Base-by-base conservation (phyloP, 2,329 filamentous ascomycete genomes). In the Diaporthe citri region DNA sequence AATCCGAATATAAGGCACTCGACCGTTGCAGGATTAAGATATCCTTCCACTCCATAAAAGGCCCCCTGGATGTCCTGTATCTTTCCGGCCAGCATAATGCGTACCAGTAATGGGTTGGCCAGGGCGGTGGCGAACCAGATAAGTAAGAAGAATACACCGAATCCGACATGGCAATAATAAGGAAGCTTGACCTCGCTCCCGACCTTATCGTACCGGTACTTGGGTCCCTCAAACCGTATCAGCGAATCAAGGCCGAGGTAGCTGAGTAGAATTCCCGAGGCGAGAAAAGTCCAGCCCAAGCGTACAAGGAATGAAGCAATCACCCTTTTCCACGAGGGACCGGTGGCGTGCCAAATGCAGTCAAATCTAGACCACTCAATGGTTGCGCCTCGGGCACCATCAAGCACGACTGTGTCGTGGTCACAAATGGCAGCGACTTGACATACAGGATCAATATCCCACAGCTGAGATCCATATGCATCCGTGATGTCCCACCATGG, bases 381-480 rank as follows among this genome's bases (percentile, higher is more conserved):
- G 9, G 78, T 79, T 9, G 82, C 78, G 3, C 81, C 82, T 62
- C 78, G 75, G 5, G 82, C 82, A 15, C 81, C 81, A 36, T 84
- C 82, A 4, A 83, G 76, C 25, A 84, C 77, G 67, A 84, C 79
- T 17, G 81, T 83, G 52, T 84, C 82, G 10, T 82, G 78, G 9
- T 82, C 80, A 20, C 80, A 78, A 46, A 84, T 81, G 17, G 77
- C 83, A 22, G 80, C 81, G 1, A 84, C 81, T 62, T 84, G 81
- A 8, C 77, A 80, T 43, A 79, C 77, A 6, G 83, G 82, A 52
- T 79, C 78, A 12, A 84, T 83, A 34, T 84, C 82, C 81, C 83
- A 83, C 4, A 84, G 78, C 1, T 76, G 76, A 20, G 80, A 80
- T 22, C 78, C 69, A 66, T 83, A 84, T 10, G 79, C 78, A 66